Percentiles rank a stretch among this genome's conserved stretches.
Evolutionary conservation across 1,284 basidiomycete species (phyloP).

Genomic region (Naganishia liquefaciens): DNA sequence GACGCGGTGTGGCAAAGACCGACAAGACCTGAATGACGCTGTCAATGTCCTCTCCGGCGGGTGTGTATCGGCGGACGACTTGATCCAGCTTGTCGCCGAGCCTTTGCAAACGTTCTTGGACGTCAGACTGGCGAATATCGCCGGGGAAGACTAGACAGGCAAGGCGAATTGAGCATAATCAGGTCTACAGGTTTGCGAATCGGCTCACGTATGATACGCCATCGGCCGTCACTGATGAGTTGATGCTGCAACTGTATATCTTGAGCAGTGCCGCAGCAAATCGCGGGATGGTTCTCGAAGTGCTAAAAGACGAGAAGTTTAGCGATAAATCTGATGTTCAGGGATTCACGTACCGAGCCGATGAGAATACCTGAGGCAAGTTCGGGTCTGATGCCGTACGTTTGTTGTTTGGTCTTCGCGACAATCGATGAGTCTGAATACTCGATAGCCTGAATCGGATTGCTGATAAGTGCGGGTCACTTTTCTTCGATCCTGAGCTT

Average conservation of each 20-base stretch:
- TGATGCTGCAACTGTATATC: slow-evolving; percentile 69
- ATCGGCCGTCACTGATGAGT: slow-evolving; percentile 67
- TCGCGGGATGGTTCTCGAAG: slow-evolving; percentile 48
- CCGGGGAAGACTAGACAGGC: slow-evolving; percentile 61
- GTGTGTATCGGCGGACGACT: slow-evolving; percentile 45
- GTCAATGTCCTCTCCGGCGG: slow-evolving; percentile 39
- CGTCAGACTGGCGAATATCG: slow-evolving; percentile 55
- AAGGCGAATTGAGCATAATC: not conserved
- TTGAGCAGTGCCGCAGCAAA: slow-evolving; percentile 65
- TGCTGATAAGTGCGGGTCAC: not conserved
- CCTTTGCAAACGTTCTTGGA: slow-evolving; percentile 54
- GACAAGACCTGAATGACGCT: slow-evolving; percentile 37
- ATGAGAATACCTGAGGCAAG: slow-evolving; percentile 21
- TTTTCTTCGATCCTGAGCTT: slow-evolving; percentile 50
- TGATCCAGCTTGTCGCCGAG: slow-evolving; percentile 57
- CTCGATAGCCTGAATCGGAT: slow-evolving; percentile 4
- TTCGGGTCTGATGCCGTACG: slow-evolving; percentile 10
- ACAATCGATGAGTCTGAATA: slow-evolving; percentile 16
- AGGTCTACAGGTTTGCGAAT: no score
- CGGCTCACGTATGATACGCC: slow-evolving; percentile 61
- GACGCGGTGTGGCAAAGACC: slow-evolving; percentile 35
- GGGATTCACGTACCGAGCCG: slow-evolving; percentile 10
- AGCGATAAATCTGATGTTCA: not conserved
- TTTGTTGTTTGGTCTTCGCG: slow-evolving; percentile 5
- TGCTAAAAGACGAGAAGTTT: slow-evolving; percentile 52